These are phyloP conservation scores for Discostella stelligeroides DNA, from an alignment of 108 stramenopile species.

Conservation along the genomic window DNA sequence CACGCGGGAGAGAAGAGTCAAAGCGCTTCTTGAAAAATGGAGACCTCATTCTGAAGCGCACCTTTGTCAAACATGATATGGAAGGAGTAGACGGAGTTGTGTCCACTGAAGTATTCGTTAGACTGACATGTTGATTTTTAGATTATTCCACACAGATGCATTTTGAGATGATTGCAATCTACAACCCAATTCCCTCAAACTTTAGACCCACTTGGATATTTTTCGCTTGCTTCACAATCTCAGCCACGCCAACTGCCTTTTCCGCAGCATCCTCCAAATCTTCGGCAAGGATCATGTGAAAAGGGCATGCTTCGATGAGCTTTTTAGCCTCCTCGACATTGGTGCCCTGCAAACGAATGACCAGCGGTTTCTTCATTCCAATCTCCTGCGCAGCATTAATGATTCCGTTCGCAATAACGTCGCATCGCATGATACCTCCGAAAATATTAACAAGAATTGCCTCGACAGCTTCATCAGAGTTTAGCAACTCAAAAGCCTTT, in stretches of 20 bases:
- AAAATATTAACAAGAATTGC: conserved; percentile 87
- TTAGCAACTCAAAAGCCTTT: conserved; percentile 62
- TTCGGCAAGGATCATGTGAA: conserved; percentile 73
- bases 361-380: conserved; percentile 77
- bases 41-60: conserved; percentile 42
- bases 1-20: conserved; percentile 51
- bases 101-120: conserved; percentile 53
- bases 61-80: conserved; percentile 35
- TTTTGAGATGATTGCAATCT: conserved; percentile 4
- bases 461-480: conserved; percentile 61
- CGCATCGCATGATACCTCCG: conserved; percentile 88
- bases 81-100: conserved; percentile 28
- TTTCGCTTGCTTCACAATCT: conserved; percentile 73
- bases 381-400: conserved; percentile 72
- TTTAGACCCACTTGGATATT: conserved; percentile 72
- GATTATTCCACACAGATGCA: no score
- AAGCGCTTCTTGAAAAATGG: conserved; percentile 47
- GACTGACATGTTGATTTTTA: not conserved
- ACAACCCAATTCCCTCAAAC: conserved; percentile 70
- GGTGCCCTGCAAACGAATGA: conserved; percentile 82
- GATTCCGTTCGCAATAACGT: conserved; percentile 81
- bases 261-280: conserved; percentile 89
- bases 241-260: conserved; percentile 85
- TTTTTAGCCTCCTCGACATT: conserved; percentile 74
- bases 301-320: conserved; percentile 67